phyloP scores from a whole-genome alignment of 208 protist genomes.

The Leishmania martiniquensis region DNA sequence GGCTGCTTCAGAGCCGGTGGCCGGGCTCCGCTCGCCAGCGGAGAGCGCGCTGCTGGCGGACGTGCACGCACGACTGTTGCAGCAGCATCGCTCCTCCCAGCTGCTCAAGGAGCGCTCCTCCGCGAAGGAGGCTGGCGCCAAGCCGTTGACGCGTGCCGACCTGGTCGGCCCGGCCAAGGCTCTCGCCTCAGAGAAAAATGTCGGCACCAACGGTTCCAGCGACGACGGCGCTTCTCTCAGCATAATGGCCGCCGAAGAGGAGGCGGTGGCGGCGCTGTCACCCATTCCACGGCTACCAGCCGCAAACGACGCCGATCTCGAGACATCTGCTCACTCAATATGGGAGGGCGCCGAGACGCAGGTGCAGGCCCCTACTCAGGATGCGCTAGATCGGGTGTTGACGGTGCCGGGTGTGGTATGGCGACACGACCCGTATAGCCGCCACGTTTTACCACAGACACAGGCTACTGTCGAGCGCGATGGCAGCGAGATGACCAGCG shows the following conservation, averaged over 20 bases:
- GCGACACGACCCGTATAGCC: conserved; percentile 78
- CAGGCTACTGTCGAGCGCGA: background rate
- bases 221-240: background rate
- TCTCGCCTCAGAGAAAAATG: background rate
- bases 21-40: conserved; percentile 10
- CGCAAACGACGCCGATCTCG: conserved; percentile 8
- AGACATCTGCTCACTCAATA: conserved; percentile 1
- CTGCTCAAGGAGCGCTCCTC: background rate
- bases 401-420: conserved; percentile 54
- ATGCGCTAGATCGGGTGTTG: conserved; percentile 26
- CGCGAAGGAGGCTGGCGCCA: background rate
- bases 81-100: conserved; percentile 11
- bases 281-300: conserved; percentile 20
- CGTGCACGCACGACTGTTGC: conserved; percentile 20
- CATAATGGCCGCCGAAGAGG: conserved; percentile 4
- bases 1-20: background rate
- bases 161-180: background rate
- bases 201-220: background rate
- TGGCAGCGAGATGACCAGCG: background rate
- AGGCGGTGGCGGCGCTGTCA: conserved; percentile 16
- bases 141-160: background rate
- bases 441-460: conserved; percentile 24
- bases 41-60: conserved; percentile 24
- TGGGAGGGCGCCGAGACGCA: background rate
- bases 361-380: conserved; percentile 11